Evolutionary conservation across 495 filamentous ascomycete genomes (phyloP), one percentile per base, ranked within the genome.

Genomic region (Penicillium flavigenum): DNA sequence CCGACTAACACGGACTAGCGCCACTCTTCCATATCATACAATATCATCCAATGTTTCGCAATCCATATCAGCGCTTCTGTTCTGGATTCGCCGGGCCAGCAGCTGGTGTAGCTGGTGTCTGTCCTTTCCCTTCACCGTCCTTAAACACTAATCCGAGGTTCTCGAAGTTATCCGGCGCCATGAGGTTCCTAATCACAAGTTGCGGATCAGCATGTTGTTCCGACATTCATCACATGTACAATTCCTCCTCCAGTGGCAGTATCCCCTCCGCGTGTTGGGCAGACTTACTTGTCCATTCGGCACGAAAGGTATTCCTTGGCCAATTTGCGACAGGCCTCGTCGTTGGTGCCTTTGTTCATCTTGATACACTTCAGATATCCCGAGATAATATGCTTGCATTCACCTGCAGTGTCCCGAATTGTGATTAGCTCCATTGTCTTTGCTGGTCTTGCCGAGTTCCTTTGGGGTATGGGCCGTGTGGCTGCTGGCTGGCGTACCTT

Each of bases 141-240:
- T 81, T 73, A 29, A 90, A 89, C 12, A 76, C 74, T 57, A 95
- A 92, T 1, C 94, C 94, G 24, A 98, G 77, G 61, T 98, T 98
- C 73, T 88, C 88, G 66, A 97, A 90, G 52, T 93, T 86, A 65
- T 98, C 94, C 51, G 83, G 89, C 19, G 91, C 91, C 94, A 98
- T 98, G 32, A 98, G 79, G 67, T 96, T 96, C 65, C 92, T 96
- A 41, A 10, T 29, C 17, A 63, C 14, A 31, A 2, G 38, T 14
- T 12, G 20, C 44, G 24, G 36, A 47, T 65, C 47, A 61, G 59
- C 11, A 52, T n/a, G 29, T 22, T 22, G 10, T 53, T 26, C 29
- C 5, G 19, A 8, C 24, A 44, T 50, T 11, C 39, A 7, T 5
- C 36, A 43, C 4, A 3, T 3, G 2, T 11, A 12, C 20, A 19